phyloP scores from a whole-genome alignment of 1,139 yeast genomes.

The Kodamaea suecica region DNA sequence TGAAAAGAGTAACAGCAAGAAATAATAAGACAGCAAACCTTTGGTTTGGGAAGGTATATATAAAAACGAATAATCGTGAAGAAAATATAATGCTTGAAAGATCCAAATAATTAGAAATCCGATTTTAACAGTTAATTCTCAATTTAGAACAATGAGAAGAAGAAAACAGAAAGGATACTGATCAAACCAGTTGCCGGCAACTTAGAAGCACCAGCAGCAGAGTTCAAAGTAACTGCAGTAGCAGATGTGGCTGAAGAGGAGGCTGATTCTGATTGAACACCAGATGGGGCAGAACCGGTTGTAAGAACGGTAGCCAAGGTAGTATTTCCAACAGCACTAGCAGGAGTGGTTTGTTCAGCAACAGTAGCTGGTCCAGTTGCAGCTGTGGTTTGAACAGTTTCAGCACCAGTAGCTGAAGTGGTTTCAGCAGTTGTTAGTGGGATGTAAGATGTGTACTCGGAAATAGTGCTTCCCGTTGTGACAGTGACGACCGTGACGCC shows the following conservation, averaged over 20 bases:
- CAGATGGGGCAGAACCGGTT: background rate
- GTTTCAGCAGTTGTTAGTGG: constrained; percentile 11
- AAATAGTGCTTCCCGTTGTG: constrained; percentile 9
- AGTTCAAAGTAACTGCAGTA: background rate
- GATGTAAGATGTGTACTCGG: constrained; percentile 15
- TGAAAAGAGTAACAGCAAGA: too few species aligned
- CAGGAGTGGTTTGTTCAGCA: constrained; percentile 1
- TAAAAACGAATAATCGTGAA: too few species aligned
- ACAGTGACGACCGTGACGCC: constrained; percentile 12
- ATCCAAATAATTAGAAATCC: background rate
- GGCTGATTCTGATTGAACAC: constrained; percentile 1
- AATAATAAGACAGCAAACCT: too few species aligned
- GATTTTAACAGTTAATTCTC: background rate
- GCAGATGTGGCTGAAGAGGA: constrained; percentile 7
- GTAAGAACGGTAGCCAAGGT: constrained; percentile 2
- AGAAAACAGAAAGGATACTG: constrained; percentile 5
- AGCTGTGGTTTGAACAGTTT: too few species aligned
- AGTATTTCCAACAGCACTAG: constrained; percentile 3
- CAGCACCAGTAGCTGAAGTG: background rate
- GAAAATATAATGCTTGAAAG: too few species aligned
- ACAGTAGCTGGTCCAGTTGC: constrained; percentile 3
- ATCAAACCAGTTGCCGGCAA: constrained; percentile 8
- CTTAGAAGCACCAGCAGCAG: constrained; percentile 9
- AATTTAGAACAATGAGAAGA: constrained; percentile 7
- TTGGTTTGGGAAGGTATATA: too few species aligned